A percentile compares a stretch with the other conserved stretches of the same genome.
Conservation (phyloP, 2,329 filamentous ascomycete species). For the Epichloe glyceriae region DNA sequence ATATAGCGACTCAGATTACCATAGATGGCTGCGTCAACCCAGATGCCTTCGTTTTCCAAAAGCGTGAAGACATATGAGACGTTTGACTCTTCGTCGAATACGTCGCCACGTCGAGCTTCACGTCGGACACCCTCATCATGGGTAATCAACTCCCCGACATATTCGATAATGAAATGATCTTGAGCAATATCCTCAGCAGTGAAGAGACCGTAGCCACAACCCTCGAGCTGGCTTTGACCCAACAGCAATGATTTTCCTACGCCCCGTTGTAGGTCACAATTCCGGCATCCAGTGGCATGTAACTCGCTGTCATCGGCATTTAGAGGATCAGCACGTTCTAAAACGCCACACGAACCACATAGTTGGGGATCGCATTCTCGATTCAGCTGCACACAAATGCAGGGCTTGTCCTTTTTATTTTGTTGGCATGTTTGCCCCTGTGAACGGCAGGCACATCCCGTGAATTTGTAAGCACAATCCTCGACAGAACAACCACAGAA, state of each 20-base stretch:
- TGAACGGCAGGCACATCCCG: constrained; percentile 50
- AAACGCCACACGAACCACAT: constrained; percentile 57
- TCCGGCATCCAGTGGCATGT: constrained; percentile 51
- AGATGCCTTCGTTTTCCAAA: constrained; percentile 46
- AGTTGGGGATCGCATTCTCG: constrained; percentile 72
- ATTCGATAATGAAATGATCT: constrained; percentile 69
- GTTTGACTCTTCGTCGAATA: constrained; percentile 46
- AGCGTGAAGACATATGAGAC: constrained; percentile 53
- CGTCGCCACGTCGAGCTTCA: constrained; percentile 45
- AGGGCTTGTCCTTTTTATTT: constrained; percentile 45
- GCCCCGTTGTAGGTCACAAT: constrained; percentile 58
- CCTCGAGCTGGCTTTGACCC: constrained; percentile 55
- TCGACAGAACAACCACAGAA: constrained; percentile 52
- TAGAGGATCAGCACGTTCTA: constrained; percentile 54
- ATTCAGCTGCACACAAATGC: constrained; percentile 59
- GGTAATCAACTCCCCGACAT: constrained; percentile 65
- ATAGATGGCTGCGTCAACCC: constrained; percentile 63
- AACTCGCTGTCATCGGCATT: constrained; percentile 48
- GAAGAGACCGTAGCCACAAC: constrained; percentile 64
- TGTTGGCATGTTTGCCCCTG: constrained; percentile 45
- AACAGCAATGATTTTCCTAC: constrained; percentile 52
- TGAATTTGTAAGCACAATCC: constrained; percentile 49
- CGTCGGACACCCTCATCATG: constrained; percentile 57
- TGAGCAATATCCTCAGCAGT: constrained; percentile 52
- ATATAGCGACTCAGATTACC: constrained; percentile 77